Evolutionary conservation across 2,329 filamentous ascomycete genomes (phyloP).

Genomic region (Penicillium sclerotigenum): DNA sequence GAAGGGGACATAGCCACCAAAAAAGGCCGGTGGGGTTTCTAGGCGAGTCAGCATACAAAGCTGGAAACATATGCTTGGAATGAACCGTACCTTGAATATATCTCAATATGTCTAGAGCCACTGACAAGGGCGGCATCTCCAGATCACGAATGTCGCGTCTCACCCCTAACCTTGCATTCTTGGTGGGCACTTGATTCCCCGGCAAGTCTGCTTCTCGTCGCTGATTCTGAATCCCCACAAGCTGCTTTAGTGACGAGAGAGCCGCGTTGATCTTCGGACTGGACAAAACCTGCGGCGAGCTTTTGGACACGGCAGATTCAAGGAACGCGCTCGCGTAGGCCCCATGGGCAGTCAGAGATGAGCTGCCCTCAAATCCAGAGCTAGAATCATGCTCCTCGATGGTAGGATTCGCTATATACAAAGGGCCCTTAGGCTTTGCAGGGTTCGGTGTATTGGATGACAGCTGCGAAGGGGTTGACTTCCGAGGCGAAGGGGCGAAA

Average conservation of each 20-base stretch:
- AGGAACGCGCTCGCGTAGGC: slow-evolving; percentile 46
- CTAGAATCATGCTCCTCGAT: slow-evolving; percentile 30
- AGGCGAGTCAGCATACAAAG: not conserved
- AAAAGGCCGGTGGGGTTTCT: slow-evolving; percentile 24
- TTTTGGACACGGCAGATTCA: slow-evolving; percentile 40
- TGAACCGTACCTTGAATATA: slow-evolving; percentile 32
- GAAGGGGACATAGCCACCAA: slow-evolving; percentile 34
- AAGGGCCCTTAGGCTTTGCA: slow-evolving; percentile 4
- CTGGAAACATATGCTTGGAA: not conserved
- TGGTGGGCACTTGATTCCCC: slow-evolving; percentile 29
- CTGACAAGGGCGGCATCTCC: slow-evolving; percentile 36
- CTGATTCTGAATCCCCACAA: slow-evolving; percentile 39
- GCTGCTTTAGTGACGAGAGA: slow-evolving; percentile 38
- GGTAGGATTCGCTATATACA: slow-evolving; percentile 22
- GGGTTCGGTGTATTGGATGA: slow-evolving; percentile 3
- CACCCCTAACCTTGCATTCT: slow-evolving; percentile 17
- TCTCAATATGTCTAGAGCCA: slow-evolving; percentile 34
- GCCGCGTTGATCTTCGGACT: slow-evolving; percentile 41
- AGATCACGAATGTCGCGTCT: slow-evolving; percentile 33
- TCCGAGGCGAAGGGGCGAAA: slow-evolving; percentile 9
- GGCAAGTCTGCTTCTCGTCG: slow-evolving; percentile 23
- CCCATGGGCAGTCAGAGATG: slow-evolving; percentile 49
- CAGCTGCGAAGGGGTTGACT: slow-evolving; percentile 1
- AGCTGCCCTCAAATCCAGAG: slow-evolving; percentile 48
- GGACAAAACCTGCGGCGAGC: slow-evolving; percentile 32